Evolutionary conservation across 768 basidiomycete genomes (phyloP).

Genomic region (Kwoniella europaea): DNA sequence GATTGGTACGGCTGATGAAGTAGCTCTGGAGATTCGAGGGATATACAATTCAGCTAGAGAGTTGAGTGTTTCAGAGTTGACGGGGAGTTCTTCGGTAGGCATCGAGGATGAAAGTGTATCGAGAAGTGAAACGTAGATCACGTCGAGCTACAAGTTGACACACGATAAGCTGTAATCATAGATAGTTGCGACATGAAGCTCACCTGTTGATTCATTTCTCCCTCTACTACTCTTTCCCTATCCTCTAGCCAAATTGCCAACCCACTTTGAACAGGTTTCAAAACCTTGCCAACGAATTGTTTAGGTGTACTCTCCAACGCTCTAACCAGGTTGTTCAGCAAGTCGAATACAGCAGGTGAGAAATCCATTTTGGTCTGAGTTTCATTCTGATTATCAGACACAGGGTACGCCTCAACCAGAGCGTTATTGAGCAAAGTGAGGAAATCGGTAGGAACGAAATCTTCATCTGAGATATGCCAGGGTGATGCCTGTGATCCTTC

Average conservation of each 20-base stretch:
- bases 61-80: conserved; percentile 31
- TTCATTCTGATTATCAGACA: conserved; percentile 5
- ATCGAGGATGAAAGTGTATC: conserved; percentile 27
- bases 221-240: conserved; percentile 9
- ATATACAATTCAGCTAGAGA: conserved; percentile 38
- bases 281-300: conserved; percentile 24
- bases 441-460: conserved; percentile 42
- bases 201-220: background rate
- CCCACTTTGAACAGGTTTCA: conserved; percentile 22
- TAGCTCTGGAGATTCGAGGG: conserved; percentile 39
- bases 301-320: conserved; percentile 22
- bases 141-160: conserved; percentile 33
- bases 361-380: conserved; percentile 3
- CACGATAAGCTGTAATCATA: no score
- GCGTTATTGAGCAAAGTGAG: conserved; percentile 36
- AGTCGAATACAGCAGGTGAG: conserved; percentile 34
- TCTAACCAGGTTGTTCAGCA: conserved; percentile 20
- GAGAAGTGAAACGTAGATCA: conserved; percentile 38
- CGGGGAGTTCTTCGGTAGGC: conserved; percentile 15
- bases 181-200: background rate
- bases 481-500: conserved; percentile 14
- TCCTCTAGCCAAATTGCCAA: conserved; percentile 38
- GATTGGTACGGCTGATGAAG: conserved; percentile 24
- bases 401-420: conserved; percentile 38
- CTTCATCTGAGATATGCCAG: conserved; percentile 36